Conservation (phyloP, 176 grass and related monocot genomes). For the Carex scoparia region DNA sequence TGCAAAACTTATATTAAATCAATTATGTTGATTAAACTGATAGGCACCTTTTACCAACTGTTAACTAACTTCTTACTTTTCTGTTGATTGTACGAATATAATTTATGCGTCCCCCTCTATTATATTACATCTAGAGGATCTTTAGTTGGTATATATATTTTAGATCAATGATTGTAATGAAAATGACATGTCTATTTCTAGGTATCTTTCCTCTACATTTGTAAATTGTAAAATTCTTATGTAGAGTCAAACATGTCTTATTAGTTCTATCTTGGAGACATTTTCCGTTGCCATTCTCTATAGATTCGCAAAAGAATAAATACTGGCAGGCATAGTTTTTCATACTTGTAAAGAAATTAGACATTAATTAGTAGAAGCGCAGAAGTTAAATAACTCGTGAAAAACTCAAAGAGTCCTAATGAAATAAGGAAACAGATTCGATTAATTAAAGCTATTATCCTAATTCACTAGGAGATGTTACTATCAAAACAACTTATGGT, state of each 20-base stretch:
- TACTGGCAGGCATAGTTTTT: background rate
- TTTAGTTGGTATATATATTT: background rate
- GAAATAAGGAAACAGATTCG: background rate
- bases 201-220: background rate
- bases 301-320: background rate
- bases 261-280: background rate
- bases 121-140: background rate
- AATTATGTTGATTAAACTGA: background rate
- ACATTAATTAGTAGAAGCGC: no score
- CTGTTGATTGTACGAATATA: background rate
- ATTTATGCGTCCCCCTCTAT: background rate
- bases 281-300: background rate
- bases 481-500: background rate
- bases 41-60: conserved; percentile 13
- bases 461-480: background rate
- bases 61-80: conserved; percentile 10
- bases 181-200: background rate
- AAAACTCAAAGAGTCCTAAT: background rate
- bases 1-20: background rate
- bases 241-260: background rate
- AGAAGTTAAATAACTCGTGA: background rate
- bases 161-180: background rate
- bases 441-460: background rate
- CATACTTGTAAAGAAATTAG: no score
- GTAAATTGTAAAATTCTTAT: background rate